Conservation (phyloP, 1,284 basidiomycete species). For the Irpex lacteus region DNA sequence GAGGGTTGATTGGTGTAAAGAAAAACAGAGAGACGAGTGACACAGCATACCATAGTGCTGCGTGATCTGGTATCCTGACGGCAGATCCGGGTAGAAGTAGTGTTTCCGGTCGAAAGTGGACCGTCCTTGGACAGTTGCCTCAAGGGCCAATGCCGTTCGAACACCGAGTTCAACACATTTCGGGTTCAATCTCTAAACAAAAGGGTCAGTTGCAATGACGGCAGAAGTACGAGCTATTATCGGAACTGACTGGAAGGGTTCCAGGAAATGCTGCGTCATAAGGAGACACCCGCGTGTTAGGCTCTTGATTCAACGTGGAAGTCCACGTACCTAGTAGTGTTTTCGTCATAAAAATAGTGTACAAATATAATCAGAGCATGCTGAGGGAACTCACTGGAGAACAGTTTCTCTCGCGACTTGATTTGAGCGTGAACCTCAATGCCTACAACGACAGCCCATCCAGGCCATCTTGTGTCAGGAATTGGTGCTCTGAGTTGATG, state of each 20-base stretch:
- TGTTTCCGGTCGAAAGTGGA: constrained; percentile 96
- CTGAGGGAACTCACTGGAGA: constrained; percentile 64
- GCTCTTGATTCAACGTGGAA: constrained; percentile 46
- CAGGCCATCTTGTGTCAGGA: constrained; percentile 47
- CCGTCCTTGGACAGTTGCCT: constrained; percentile 66
- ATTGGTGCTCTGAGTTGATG: constrained; percentile 19
- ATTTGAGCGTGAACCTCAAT: constrained; percentile 97
- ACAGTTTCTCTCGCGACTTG: constrained; percentile 84
- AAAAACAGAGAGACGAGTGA: neutral
- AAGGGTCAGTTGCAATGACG: neutral
- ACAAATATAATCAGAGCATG: neutral
- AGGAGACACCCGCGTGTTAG: constrained; percentile 77
- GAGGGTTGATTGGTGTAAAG: neutral
- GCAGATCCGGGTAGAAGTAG: constrained; percentile 96
- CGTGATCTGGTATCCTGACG: constrained; percentile 95
- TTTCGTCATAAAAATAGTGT: neutral
- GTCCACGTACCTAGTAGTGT: constrained; percentile 33
- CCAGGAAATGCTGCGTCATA: constrained; percentile 95
- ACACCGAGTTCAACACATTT: constrained; percentile 82
- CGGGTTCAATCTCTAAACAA: constrained; percentile 67
- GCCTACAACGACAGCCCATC: constrained; percentile 88
- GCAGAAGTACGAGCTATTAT: neutral
- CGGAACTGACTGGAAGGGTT: constrained; percentile 74
- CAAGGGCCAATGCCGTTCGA: constrained; percentile 80
- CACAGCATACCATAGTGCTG: constrained; percentile 85